Percentiles rank a stretch among this genome's conserved stretches.
Conservation (phyloP, 2,329 filamentous ascomycete genomes). For the Dothideomycetes sp. region DNA sequence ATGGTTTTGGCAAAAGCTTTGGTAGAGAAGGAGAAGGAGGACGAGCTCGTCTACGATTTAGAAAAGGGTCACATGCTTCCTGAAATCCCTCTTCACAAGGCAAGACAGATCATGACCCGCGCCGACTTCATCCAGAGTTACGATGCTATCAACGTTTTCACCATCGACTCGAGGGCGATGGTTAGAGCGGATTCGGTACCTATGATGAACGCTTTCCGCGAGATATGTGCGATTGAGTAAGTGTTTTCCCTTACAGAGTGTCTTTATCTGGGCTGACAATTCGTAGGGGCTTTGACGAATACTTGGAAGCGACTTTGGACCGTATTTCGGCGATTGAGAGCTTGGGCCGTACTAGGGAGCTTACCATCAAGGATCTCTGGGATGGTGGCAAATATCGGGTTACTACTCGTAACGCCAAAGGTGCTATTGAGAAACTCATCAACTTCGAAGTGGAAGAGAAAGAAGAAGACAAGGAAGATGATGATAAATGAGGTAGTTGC, state of each 20-base stretch:
- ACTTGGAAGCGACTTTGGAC: constrained; percentile 72
- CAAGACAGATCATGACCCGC: constrained; percentile 88
- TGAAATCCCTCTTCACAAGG: constrained; percentile 68
- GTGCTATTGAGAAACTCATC: constrained; percentile 37
- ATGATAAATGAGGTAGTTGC: constrained; percentile 17
- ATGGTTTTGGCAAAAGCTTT: constrained; percentile 89
- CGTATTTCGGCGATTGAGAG: constrained; percentile 90
- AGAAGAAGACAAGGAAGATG: constrained; percentile 20
- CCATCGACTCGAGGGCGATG: constrained; percentile 76
- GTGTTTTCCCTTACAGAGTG: neutral
- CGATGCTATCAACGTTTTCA: constrained; percentile 91
- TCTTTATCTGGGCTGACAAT: neutral
- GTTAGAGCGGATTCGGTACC: constrained; percentile 91
- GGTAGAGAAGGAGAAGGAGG: constrained; percentile 69
- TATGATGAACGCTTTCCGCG: constrained; percentile 85
- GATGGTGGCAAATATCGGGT: constrained; percentile 72
- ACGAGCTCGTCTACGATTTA: constrained; percentile 50
- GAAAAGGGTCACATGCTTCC: constrained; percentile 67
- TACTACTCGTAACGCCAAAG: constrained; percentile 38
- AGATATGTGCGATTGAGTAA: constrained; percentile 60
- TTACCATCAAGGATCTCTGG: constrained; percentile 92
- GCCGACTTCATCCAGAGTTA: constrained; percentile 89
- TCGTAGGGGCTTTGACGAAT: constrained; percentile 60
- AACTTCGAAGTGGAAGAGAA: constrained; percentile 35
- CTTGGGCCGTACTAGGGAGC: constrained; percentile 81